Conservation (phyloP, 306 rosid genomes). For the Pterocarpus macrocarpus region DNA sequence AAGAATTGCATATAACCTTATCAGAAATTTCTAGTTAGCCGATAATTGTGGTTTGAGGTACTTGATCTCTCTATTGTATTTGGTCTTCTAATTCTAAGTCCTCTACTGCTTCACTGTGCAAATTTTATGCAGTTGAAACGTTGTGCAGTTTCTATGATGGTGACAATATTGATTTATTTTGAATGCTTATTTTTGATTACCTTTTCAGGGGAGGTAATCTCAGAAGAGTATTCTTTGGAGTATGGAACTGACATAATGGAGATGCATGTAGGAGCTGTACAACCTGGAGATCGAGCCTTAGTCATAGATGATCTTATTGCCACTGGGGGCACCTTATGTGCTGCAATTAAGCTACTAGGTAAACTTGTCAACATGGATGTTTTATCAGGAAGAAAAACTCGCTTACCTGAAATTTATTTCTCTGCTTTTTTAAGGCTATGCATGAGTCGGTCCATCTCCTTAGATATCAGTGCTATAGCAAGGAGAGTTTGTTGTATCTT, state of each 20-base stretch:
- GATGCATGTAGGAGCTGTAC: conserved; percentile 98
- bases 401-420: neutral
- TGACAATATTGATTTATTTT: conserved; percentile 38
- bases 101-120: conserved; percentile 22
- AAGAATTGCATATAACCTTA: neutral
- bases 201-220: conserved; percentile 85
- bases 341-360: conserved; percentile 96
- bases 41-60: conserved; percentile 26
- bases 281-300: conserved; percentile 90
- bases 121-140: conserved; percentile 18
- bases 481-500: conserved; percentile 26
- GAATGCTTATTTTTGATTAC: conserved; percentile 36
- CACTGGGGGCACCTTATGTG: conserved; percentile 93
- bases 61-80: conserved; percentile 18
- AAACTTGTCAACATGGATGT: conserved; percentile 35
- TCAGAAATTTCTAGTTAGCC: conserved; percentile 29
- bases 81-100: conserved; percentile 23
- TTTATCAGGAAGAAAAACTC: conserved; percentile 15
- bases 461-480: conserved; percentile 17
- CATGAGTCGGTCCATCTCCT: neutral
- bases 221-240: conserved; percentile 96
- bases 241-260: conserved; percentile 96
- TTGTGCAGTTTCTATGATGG: neutral
- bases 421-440: conserved; percentile 19
- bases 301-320: conserved; percentile 98